phyloP scores from a whole-genome alignment of 176 grass and related monocot genomes.

The Cenchrus americanus region DNA sequence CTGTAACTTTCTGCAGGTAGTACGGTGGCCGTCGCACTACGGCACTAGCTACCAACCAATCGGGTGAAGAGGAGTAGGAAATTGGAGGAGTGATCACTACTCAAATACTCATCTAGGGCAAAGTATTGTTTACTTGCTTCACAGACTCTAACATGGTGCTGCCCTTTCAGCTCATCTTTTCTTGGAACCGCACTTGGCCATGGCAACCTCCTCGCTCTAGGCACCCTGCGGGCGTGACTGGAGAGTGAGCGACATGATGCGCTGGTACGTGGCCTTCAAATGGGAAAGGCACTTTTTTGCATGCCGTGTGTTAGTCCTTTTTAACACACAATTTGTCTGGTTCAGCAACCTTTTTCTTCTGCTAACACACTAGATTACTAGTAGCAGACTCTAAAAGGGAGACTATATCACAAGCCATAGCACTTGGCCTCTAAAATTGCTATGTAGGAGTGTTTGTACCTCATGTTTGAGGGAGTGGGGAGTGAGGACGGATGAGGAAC shows the following conservation, averaged over 20 bases:
- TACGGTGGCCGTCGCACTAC: not conserved
- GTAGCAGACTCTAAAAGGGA: not conserved
- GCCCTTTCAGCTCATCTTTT: slow-evolving; percentile 47
- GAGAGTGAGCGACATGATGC: slow-evolving; percentile 39
- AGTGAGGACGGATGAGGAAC: not conserved
- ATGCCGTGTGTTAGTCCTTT: slow-evolving; percentile 23
- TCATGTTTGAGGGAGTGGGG: not conserved
- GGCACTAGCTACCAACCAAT: not conserved
- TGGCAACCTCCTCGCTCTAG: slow-evolving; percentile 15
- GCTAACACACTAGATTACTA: slow-evolving; percentile 35
- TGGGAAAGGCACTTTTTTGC: slow-evolving; percentile 39
- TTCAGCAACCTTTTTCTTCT: slow-evolving; percentile 19
- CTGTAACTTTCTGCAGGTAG: not conserved
- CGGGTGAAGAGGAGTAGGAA: not conserved
- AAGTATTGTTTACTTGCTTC: slow-evolving; percentile 27
- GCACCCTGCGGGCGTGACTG: not conserved
- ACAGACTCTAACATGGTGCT: slow-evolving; percentile 12
- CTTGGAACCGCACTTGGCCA: slow-evolving; percentile 45
- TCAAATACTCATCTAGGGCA: not conserved
- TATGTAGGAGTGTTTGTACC: slow-evolving; percentile 18
- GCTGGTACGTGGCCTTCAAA: not conserved
- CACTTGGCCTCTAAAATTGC: too few species aligned
- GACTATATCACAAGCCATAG: not conserved
- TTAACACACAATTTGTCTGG: slow-evolving; percentile 46
- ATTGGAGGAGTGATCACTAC: not conserved